A percentile compares a stretch with the other conserved stretches of the same genome.
Evolutionary conservation across 306 rosid genomes (phyloP).

Genomic region (Trifolium pratense): DNA sequence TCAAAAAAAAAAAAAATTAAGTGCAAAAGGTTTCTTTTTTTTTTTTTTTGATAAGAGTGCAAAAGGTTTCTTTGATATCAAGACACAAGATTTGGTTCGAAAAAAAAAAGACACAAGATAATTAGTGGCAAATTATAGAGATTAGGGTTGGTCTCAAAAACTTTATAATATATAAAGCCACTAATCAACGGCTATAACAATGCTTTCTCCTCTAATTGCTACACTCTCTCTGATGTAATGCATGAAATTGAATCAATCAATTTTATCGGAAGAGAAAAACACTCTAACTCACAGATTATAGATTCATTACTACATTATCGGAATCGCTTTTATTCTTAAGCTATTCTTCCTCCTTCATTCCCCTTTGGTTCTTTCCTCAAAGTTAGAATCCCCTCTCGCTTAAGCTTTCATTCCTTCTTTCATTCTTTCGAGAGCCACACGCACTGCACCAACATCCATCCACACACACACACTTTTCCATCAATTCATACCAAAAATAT

Average conservation of each 20-base stretch:
- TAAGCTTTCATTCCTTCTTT: slow-evolving; percentile 12
- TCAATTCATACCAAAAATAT: background rate
- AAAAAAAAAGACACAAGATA: too few species aligned
- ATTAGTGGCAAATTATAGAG: too few species aligned
- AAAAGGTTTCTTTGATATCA: too few species aligned
- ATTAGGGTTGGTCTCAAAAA: background rate
- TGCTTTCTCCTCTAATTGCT: background rate
- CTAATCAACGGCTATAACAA: background rate
- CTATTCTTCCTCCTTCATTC: slow-evolving; percentile 39
- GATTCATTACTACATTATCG: slow-evolving; percentile 29
- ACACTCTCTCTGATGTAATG: background rate
- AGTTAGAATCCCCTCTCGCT: slow-evolving; percentile 78
- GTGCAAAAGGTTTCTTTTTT: too few species aligned
- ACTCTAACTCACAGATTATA: slow-evolving; percentile 16
- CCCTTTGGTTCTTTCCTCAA: slow-evolving; percentile 61
- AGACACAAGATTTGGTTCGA: too few species aligned
- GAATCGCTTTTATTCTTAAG: slow-evolving; percentile 50
- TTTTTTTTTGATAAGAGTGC: too few species aligned
- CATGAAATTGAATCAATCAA: background rate
- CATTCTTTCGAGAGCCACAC: slow-evolving; percentile 46
- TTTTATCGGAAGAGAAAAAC: slow-evolving; percentile 46
- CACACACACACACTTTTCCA: too few species aligned
- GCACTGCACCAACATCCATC: background rate
- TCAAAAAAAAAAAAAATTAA: too few species aligned
- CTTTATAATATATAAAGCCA: slow-evolving; percentile 41